phyloP scores from a whole-genome alignment of 495 filamentous ascomycete genomes.

The Lasiosphaeria hispida region DNA sequence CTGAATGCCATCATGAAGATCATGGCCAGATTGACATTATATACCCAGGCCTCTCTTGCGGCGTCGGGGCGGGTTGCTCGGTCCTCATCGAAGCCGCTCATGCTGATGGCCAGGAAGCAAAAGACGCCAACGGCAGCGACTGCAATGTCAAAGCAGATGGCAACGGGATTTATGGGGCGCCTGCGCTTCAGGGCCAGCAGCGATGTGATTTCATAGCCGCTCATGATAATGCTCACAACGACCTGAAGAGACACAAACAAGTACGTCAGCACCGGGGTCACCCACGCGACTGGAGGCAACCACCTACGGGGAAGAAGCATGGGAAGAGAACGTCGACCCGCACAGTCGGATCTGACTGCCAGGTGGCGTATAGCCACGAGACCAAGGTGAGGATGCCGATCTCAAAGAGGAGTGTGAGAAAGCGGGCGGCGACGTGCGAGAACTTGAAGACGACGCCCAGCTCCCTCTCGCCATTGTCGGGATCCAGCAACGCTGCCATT shows the following conservation, averaged over 20 bases:
- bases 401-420: conserved; percentile 15
- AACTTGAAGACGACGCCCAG: conserved; percentile 24
- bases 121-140: conserved; percentile 22
- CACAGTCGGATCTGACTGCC: conserved; percentile 16
- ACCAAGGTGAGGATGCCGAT: conserved; percentile 18
- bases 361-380: conserved; percentile 19
- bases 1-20: conserved; percentile 31
- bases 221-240: conserved; percentile 7
- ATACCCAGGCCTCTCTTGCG: conserved; percentile 11
- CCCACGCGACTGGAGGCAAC: background rate
- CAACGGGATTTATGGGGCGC: conserved; percentile 23
- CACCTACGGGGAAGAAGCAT: conserved; percentile 29
- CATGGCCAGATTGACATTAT: conserved; percentile 26
- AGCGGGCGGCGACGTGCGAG: conserved; percentile 15
- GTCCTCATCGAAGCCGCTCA: conserved; percentile 6
- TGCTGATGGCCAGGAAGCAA: conserved; percentile 25
- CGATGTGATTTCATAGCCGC: conserved; percentile 24
- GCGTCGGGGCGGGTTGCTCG: background rate
- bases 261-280: background rate
- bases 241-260: conserved; percentile 12
- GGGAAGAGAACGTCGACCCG: conserved; percentile 27
- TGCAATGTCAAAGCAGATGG: conserved; percentile 19
- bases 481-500: too few species aligned
- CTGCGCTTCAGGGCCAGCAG: conserved; percentile 15
- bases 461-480: background rate